phyloP scores from a whole-genome alignment of 345 rosid species.

The Combretum micranthum region DNA sequence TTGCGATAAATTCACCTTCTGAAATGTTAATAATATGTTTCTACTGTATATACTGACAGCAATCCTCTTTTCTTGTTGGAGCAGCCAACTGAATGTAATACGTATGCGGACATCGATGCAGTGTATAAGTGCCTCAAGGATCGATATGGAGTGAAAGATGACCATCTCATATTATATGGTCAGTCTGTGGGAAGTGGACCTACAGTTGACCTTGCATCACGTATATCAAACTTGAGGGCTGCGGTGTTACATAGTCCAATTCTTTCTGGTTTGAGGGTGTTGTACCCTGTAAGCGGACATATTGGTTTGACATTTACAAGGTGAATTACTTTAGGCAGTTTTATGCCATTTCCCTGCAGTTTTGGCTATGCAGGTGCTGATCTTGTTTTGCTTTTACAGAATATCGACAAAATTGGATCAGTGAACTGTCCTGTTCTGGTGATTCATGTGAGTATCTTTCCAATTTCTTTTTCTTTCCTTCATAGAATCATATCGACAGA shows the following conservation, averaged over 20 bases:
- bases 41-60: too few species aligned
- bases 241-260: constrained; percentile 85
- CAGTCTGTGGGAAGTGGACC: constrained; percentile 99
- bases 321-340: constrained; percentile 23
- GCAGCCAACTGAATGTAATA: constrained; percentile 92
- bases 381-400: constrained; percentile 36
- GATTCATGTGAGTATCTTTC: constrained; percentile 63
- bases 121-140: constrained; percentile 81
- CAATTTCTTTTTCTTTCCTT: background rate
- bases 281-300: constrained; percentile 85
- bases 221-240: constrained; percentile 68
- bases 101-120: constrained; percentile 89
- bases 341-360: background rate
- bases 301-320: constrained; percentile 97
- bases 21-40: too few species aligned
- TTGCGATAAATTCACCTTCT: too few species aligned
- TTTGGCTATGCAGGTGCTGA: background rate
- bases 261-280: constrained; percentile 87
- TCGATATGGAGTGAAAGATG: constrained; percentile 78
- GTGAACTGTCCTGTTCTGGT: constrained; percentile 75
- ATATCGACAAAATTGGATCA: constrained; percentile 78
- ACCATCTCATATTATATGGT: constrained; percentile 80
- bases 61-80: constrained; percentile 14
- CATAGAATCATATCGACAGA: background rate
- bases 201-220: constrained; percentile 87